phyloP scores from a whole-genome alignment of 345 rosid species.

The Aethionema arabicum region DNA sequence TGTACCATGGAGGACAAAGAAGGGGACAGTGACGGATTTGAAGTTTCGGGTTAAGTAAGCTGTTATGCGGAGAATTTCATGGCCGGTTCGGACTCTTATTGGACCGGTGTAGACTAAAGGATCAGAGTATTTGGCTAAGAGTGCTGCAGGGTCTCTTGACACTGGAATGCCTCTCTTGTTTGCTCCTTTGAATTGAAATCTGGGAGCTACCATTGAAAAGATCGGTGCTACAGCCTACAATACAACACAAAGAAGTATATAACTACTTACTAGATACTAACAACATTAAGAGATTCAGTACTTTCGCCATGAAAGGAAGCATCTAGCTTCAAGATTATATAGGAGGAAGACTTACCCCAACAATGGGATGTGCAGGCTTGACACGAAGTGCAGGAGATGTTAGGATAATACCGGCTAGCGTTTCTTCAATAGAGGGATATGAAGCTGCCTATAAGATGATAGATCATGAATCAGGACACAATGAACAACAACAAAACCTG shows the following conservation, averaged over 20 bases:
- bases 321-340: not conserved
- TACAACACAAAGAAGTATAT: constrained; percentile 5
- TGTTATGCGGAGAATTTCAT: constrained; percentile 82
- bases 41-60: constrained; percentile 71
- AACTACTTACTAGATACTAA: not conserved
- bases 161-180: constrained; percentile 98
- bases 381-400: constrained; percentile 96
- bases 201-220: constrained; percentile 77
- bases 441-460: constrained; percentile 61
- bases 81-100: constrained; percentile 91
- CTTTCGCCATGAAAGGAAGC: not conserved
- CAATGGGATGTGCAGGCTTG: constrained; percentile 95
- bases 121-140: constrained; percentile 81
- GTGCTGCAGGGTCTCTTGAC: constrained; percentile 90
- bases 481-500: not conserved
- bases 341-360: constrained; percentile 54
- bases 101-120: constrained; percentile 98
- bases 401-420: constrained; percentile 79
- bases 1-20: constrained; percentile 93
- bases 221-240: constrained; percentile 90
- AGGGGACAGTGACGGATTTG: constrained; percentile 65
- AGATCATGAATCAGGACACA: constrained; percentile 10
- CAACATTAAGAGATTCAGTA: not conserved
- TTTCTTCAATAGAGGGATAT: constrained; percentile 49
- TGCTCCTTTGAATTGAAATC: constrained; percentile 93